These are phyloP conservation scores for Phytophthora sp. DNA, from an alignment of 352 stramenopile species.

Conservation along the genomic window DNA sequence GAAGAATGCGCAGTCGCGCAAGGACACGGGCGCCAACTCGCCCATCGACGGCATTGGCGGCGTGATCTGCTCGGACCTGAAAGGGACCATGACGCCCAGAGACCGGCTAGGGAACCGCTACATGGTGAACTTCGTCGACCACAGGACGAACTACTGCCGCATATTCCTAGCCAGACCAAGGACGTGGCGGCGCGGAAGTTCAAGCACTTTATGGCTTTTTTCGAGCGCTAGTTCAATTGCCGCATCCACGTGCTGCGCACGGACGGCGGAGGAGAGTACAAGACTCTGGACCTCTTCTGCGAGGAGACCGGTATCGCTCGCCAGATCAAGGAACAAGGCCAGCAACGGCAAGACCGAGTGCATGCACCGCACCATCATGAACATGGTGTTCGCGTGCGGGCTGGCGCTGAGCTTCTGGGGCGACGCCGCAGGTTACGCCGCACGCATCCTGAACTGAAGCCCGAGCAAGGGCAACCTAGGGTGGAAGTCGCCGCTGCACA, in stretches of 20 bases:
- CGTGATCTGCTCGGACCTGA: conserved; percentile 15
- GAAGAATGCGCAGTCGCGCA: conserved; percentile 11
- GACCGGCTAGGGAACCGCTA: conserved; percentile 8
- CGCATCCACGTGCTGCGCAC: neutral
- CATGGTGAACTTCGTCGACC: conserved; percentile 19
- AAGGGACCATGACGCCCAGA: conserved; percentile 3
- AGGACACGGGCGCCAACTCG: conserved; percentile 21
- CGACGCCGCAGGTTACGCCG: conserved; percentile 25
- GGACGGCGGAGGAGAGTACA: neutral
- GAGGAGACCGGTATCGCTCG: neutral
- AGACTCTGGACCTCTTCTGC: conserved; percentile 1
- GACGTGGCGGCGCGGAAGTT: conserved; percentile 1
- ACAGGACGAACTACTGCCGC: conserved; percentile 17
- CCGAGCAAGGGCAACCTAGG: conserved; percentile 21
- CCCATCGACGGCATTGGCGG: conserved; percentile 15
- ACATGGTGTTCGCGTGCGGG: conserved; percentile 35
- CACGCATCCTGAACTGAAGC: conserved; percentile 35
- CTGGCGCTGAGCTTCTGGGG: conserved; percentile 32
- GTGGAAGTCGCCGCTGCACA: conserved; percentile 5
- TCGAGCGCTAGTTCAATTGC: neutral
- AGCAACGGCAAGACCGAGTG: conserved; percentile 34
- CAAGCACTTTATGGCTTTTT: conserved; percentile 15
- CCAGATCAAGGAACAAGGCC: neutral
- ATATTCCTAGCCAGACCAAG: conserved; percentile 17
- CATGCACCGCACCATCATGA: conserved; percentile 41